Evolutionary conservation across 179 eudicot genomes (phyloP).

Genomic region (Vitellaria paradoxa): DNA sequence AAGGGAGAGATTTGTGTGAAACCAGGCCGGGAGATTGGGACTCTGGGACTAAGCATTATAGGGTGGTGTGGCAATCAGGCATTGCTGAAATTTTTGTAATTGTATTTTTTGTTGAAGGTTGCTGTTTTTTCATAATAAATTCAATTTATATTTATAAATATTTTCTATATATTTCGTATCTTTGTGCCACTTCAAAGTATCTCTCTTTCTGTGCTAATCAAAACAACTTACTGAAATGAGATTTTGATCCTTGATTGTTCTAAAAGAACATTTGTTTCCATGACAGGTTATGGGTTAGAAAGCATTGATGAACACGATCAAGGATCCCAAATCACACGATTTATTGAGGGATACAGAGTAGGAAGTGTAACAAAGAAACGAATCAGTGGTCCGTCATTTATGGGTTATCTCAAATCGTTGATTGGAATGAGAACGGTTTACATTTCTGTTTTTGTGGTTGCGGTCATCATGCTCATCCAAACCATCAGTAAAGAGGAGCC

Average conservation of each 20-base stretch:
- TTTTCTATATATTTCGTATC: no score
- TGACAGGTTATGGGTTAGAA: conserved; percentile 76
- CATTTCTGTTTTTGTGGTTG: conserved; percentile 48
- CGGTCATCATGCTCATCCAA: conserved; percentile 49
- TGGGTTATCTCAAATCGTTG: conserved; percentile 65
- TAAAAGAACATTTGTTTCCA: background rate
- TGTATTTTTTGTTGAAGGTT: no score
- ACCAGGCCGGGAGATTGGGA: no score
- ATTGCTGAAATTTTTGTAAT: no score
- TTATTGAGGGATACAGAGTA: conserved; percentile 81
- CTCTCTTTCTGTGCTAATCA: no score
- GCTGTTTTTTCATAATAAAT: no score
- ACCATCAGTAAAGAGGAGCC: conserved; percentile 52
- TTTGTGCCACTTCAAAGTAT: no score
- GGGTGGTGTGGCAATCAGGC: no score
- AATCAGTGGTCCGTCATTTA: conserved; percentile 60
- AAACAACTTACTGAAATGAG: no score
- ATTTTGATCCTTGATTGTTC: background rate
- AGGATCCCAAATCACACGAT: conserved; percentile 63
- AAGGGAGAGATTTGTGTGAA: no score
- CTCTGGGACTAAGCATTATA: no score
- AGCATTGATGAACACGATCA: conserved; percentile 64
- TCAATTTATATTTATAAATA: no score
- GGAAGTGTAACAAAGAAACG: conserved; percentile 62
- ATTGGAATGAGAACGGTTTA: conserved; percentile 45